A percentile compares a stretch with the other conserved stretches of the same genome.
phyloP scores from a whole-genome alignment of 2,329 filamentous ascomycete species.

The Rhinocladiella mackenziei region DNA sequence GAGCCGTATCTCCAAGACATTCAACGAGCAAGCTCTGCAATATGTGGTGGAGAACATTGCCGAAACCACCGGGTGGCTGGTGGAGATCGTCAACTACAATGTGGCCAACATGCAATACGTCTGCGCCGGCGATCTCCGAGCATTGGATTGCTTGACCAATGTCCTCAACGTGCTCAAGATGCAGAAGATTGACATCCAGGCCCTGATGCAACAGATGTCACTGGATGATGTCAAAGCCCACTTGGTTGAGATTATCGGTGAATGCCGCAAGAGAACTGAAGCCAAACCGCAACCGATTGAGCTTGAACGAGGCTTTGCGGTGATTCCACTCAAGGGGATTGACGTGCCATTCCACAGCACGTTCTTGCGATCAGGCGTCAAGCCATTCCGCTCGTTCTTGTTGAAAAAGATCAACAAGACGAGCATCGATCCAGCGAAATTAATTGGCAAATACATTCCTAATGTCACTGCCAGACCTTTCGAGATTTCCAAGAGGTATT shows the following conservation, averaged over 20 bases:
- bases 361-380: slow-evolving; percentile 95
- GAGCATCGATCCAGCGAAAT: slow-evolving; percentile 92
- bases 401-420: slow-evolving; percentile 99
- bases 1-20: slow-evolving; percentile 95
- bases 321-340: slow-evolving; percentile 93
- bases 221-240: slow-evolving; percentile 89
- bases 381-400: slow-evolving; percentile 96
- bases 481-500: slow-evolving; percentile 95
- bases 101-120: slow-evolving; percentile 69
- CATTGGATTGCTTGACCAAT: slow-evolving; percentile 64
- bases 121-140: slow-evolving; percentile 62
- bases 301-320: slow-evolving; percentile 91
- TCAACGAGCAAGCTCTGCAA: slow-evolving; percentile 94
- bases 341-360: slow-evolving; percentile 97
- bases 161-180: slow-evolving; percentile 94
- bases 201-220: slow-evolving; percentile 78
- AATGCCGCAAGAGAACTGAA: slow-evolving; percentile 79
- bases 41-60: slow-evolving; percentile 95
- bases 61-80: slow-evolving; percentile 87
- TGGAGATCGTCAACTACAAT: slow-evolving; percentile 98
- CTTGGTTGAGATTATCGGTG: slow-evolving; percentile 83
- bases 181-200: slow-evolving; percentile 95
- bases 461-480: slow-evolving; percentile 97
- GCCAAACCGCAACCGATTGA: slow-evolving; percentile 84
- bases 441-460: slow-evolving; percentile 97